Evolutionary conservation across 768 basidiomycete species (phyloP).

Genomic region (Kwoniella sp.): DNA sequence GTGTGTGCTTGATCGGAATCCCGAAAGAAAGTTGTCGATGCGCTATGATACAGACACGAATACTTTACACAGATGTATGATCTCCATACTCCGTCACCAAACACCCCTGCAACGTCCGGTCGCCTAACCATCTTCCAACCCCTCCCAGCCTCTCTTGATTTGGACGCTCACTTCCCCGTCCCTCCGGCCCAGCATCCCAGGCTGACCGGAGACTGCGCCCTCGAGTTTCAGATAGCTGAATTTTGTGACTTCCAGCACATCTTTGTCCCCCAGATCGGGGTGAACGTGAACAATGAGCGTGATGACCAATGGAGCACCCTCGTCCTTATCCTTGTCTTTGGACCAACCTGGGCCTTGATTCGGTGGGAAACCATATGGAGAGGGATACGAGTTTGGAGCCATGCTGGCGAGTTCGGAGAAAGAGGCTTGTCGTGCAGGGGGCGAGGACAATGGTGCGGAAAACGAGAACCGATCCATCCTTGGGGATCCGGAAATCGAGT

Average conservation of each 20-base stretch:
- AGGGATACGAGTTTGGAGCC: slow-evolving; percentile 15
- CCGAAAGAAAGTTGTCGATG: neutral
- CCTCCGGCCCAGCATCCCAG: slow-evolving; percentile 11
- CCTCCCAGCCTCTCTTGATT: slow-evolving; percentile 39
- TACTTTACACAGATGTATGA: neutral
- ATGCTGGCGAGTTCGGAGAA: slow-evolving; percentile 2
- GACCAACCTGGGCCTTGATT: neutral
- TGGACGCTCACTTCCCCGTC: slow-evolving; percentile 32
- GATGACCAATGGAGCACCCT: slow-evolving; percentile 29
- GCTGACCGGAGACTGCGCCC: slow-evolving; percentile 10
- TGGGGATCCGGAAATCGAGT: slow-evolving; percentile 8
- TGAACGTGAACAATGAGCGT: slow-evolving; percentile 39
- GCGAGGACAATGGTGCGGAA: slow-evolving; percentile 6
- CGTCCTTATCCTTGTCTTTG: slow-evolving; percentile 1
- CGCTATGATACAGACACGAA: neutral
- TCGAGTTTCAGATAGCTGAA: slow-evolving; percentile 13
- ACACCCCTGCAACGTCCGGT: too few species aligned
- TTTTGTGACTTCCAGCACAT: slow-evolving; percentile 43
- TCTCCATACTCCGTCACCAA: too few species aligned
- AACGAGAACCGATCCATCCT: slow-evolving; percentile 6
- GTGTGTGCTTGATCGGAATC: too few species aligned
- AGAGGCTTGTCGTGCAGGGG: slow-evolving; percentile 5
- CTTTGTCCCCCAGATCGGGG: slow-evolving; percentile 35
- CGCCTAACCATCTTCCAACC: slow-evolving; percentile 27
- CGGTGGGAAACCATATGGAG: slow-evolving; percentile 9